Base-by-base conservation (phyloP, 1,284 basidiomycete genomes). In the Schizophyllum commune region DNA sequence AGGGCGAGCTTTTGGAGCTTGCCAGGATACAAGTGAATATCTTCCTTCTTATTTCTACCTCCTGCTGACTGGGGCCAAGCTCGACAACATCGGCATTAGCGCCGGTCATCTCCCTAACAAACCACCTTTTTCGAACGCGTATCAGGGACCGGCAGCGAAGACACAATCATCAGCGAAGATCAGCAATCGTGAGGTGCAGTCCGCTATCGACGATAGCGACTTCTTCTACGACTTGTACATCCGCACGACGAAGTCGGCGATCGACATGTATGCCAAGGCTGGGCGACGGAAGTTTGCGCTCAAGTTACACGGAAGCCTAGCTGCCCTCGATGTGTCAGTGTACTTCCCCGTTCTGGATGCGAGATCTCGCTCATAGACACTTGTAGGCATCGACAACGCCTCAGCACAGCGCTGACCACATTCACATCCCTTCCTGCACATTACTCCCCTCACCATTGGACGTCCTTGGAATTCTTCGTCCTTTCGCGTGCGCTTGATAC, bases 271-370 rank as follows among this genome's bases (percentile, higher is more conserved):
- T 68, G 86, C 86, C 54, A 86, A 84, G 62, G 87, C 90, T 15
- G 88, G 88, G 4, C 84, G 94, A 57, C 82, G 87, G 57, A 91
- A 96, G 68, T 93, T 91, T 67, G 91, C 92, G 1, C 74, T 96
- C 53, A 89, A 90, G 68, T 75, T 97, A 55, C 92, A 94, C 68
- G 89, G 88, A 1, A 86, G 83, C 67, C 78, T 98, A 2, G 95
- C 94, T 0, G 90, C 90, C 7, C 82, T 98, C 20, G 92, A 97
- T 67, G 73, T 89, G 92, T 95, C 76, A 67, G 90, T 77, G 20
- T 13, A 51, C 54, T 3, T 33, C 20, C 21, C 8, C 56, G 34
- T 13, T 60, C 52, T 33, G 27, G 34, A 59, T 56, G 65, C 32
- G 39, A 56, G 58, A 60, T 53, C 62, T 22, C 70, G 52, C 55